Evolutionary conservation across 352 stramenopile species (phyloP).

Genomic region (Phytophthora hibernalis): DNA sequence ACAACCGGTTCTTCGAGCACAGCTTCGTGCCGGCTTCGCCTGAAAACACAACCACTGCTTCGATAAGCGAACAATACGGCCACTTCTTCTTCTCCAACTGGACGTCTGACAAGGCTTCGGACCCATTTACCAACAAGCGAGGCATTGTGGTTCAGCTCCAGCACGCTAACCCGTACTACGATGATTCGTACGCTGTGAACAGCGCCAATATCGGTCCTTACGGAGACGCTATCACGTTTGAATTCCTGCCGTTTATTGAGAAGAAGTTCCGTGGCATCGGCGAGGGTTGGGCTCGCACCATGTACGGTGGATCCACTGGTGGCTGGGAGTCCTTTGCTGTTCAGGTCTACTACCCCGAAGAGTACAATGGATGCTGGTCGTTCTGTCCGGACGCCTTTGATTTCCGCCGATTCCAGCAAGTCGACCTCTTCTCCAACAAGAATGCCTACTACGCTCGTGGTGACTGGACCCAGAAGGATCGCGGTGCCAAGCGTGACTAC

Average conservation of each 20-base stretch:
- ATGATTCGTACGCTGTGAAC: conserved; percentile 82
- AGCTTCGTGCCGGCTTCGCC: conserved; percentile 48
- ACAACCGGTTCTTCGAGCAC: conserved; percentile 70
- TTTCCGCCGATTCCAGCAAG: conserved; percentile 79
- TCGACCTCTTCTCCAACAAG: conserved; percentile 64
- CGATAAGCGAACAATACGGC: conserved; percentile 53
- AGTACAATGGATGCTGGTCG: conserved; percentile 86
- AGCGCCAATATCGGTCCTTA: conserved; percentile 80
- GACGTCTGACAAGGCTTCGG: conserved; percentile 56
- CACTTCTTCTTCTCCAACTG: conserved; percentile 81
- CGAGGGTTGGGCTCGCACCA: conserved; percentile 69
- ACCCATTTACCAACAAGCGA: conserved; percentile 64
- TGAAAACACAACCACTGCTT: conserved; percentile 29
- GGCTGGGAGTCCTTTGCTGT: conserved; percentile 80
- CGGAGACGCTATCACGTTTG: conserved; percentile 77
- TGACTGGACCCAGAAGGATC: conserved; percentile 80
- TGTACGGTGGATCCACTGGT: conserved; percentile 80
- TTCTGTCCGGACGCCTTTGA: conserved; percentile 82
- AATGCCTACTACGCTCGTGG: conserved; percentile 76
- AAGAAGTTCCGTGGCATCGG: conserved; percentile 67
- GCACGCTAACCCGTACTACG: conserved; percentile 84
- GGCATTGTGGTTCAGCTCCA: conserved; percentile 82
- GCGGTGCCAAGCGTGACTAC: conserved; percentile 66
- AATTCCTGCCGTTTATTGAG: conserved; percentile 77
- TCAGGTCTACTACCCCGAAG: conserved; percentile 78